Percentiles rank a stretch among this genome's conserved stretches.
Evolutionary conservation across 2,329 filamentous ascomycete genomes (phyloP).

Genomic region (Phialemonium atrogriseum): DNA sequence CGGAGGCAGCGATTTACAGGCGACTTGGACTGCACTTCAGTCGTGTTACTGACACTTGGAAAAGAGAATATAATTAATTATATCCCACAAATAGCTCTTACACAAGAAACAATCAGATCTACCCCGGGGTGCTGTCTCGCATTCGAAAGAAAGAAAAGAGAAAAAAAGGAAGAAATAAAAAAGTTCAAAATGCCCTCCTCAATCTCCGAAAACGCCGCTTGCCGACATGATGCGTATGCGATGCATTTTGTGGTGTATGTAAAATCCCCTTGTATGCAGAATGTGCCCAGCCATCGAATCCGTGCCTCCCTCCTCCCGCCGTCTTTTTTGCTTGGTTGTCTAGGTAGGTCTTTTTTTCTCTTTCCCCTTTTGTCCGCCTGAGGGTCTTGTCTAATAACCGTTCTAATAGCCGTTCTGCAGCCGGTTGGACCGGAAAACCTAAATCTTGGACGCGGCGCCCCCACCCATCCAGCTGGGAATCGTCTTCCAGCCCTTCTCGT

Average conservation of each 20-base stretch:
- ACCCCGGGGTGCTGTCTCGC: too few relatives aligned
- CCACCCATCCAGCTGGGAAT: constrained; percentile 42
- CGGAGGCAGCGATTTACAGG: too few relatives aligned
- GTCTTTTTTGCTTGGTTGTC: not conserved
- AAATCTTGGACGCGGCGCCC: constrained; percentile 12
- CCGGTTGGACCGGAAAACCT: not conserved
- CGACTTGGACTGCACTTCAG: too few relatives aligned
- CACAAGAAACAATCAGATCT: too few relatives aligned
- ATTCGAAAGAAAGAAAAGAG: constrained; percentile 5
- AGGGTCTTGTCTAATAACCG: not conserved
- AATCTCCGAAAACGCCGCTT: constrained; percentile 1
- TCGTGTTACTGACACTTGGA: too few relatives aligned
- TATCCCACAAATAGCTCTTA: too few relatives aligned
- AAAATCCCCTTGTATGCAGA: not conserved
- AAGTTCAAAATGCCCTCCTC: constrained; percentile 5
- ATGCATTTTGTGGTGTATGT: not conserved
- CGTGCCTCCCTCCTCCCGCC: not conserved
- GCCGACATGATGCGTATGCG: constrained; percentile 2
- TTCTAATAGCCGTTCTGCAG: not conserved
- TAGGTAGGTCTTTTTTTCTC: not conserved
- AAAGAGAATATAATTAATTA: too few relatives aligned
- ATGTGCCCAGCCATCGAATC: not conserved
- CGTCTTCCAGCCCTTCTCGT: constrained; percentile 43
- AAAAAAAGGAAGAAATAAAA: constrained; percentile 6
- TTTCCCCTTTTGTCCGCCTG: not conserved